phyloP scores from a whole-genome alignment of 2,329 filamentous ascomycete species.

The Eutypa lata region DNA sequence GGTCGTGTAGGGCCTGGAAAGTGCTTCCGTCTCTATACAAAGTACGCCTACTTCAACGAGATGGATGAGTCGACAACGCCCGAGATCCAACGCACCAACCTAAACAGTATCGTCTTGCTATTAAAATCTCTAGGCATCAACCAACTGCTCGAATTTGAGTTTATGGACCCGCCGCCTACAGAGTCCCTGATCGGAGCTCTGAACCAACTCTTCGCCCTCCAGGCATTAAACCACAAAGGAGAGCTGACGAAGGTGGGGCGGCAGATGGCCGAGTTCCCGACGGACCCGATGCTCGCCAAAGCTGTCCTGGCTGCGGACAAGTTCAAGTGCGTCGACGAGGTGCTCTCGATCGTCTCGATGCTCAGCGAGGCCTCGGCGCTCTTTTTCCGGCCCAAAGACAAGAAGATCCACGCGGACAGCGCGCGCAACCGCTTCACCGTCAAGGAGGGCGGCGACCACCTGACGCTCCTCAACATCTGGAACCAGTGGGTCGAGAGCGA shows the following conservation, averaged over 20 bases:
- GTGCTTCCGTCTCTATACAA: constrained; percentile 90
- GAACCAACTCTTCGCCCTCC: constrained; percentile 87
- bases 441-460: constrained; percentile 86
- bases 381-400: constrained; percentile 95
- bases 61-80: constrained; percentile 89
- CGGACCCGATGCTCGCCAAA: constrained; percentile 87
- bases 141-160: constrained; percentile 89
- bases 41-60: constrained; percentile 91
- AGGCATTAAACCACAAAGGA: constrained; percentile 83
- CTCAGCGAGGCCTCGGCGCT: constrained; percentile 82
- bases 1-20: constrained; percentile 90
- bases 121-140: constrained; percentile 90
- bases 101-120: constrained; percentile 79
- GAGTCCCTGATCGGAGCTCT: constrained; percentile 86
- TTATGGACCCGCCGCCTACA: constrained; percentile 88
- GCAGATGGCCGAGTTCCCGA: constrained; percentile 93
- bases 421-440: constrained; percentile 85
- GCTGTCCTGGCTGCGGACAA: constrained; percentile 84
- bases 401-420: constrained; percentile 92
- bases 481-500: constrained; percentile 94
- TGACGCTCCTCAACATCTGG: constrained; percentile 88
- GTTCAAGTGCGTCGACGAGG: constrained; percentile 89
- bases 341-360: constrained; percentile 92
- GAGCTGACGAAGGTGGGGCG: constrained; percentile 87
- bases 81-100: constrained; percentile 87